Evolutionary conservation across 1,284 basidiomycete species (phyloP).

Genomic region (Ustilago vetiveriae): DNA sequence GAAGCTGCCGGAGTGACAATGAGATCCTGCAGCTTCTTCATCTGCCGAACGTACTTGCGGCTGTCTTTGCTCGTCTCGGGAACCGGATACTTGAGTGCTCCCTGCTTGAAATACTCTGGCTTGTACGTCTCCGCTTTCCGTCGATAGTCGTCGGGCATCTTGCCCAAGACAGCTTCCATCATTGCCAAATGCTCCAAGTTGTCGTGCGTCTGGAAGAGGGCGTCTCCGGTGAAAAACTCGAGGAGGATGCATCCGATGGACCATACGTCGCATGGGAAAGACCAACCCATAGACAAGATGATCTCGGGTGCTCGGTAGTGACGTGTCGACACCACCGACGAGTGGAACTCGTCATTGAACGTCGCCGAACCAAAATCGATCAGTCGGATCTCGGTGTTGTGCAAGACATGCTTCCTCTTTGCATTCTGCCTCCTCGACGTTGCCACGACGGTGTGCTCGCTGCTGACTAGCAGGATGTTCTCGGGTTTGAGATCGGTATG

Average conservation of each 20-base stretch:
- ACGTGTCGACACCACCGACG: slow-evolving; percentile 93
- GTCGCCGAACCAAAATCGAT: slow-evolving; percentile 99
- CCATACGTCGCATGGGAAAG: slow-evolving; percentile 97
- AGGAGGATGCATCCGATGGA: slow-evolving; percentile 98
- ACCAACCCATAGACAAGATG: slow-evolving; percentile 94
- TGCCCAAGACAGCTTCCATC: slow-evolving; percentile 99
- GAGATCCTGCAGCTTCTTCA: slow-evolving; percentile 85
- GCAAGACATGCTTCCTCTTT: slow-evolving; percentile 72
- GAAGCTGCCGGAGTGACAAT: slow-evolving; percentile 71
- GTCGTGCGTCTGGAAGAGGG: slow-evolving; percentile 98
- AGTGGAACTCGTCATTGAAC: slow-evolving; percentile 98
- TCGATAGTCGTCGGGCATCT: slow-evolving; percentile 85
- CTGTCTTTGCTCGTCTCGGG: slow-evolving; percentile 85
- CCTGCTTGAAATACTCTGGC: slow-evolving; percentile 90
- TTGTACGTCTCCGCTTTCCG: slow-evolving; percentile 73
- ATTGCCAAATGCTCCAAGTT: slow-evolving; percentile 98
- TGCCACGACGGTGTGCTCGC: slow-evolving; percentile 72
- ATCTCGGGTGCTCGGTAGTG: slow-evolving; percentile 99
- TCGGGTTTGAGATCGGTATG: slow-evolving; percentile 97
- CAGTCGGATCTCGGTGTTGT: slow-evolving; percentile 89
- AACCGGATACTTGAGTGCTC: slow-evolving; percentile 89
- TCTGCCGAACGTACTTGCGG: slow-evolving; percentile 90
- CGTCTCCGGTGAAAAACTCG: slow-evolving; percentile 97
- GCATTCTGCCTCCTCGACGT: slow-evolving; percentile 56
- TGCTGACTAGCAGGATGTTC: slow-evolving; percentile 86